These are phyloP conservation scores for Starmerella lactis-condensi DNA, from an alignment of 805 yeast species.

Conservation along the genomic window DNA sequence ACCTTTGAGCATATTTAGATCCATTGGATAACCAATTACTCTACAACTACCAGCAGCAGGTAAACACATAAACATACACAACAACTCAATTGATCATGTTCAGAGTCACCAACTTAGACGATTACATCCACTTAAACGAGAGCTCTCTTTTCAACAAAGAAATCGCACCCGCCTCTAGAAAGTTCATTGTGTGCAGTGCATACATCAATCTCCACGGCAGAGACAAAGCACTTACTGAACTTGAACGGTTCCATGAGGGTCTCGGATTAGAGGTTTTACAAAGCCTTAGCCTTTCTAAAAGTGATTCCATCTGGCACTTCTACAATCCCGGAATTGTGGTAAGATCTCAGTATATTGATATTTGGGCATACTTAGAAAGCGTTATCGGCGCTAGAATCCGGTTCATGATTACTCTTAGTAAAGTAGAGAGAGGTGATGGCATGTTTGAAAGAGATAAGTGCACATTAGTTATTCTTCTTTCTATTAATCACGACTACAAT, in stretches of 20 bases:
- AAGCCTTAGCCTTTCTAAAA: neutral
- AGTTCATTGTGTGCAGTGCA: conserved; percentile 2
- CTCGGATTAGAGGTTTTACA: neutral
- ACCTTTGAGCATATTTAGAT: too few species aligned
- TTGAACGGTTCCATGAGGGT: neutral
- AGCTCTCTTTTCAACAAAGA: too few species aligned
- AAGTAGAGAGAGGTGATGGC: neutral
- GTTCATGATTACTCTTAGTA: conserved; percentile 1
- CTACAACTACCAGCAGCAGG: too few species aligned
- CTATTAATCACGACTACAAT: neutral
- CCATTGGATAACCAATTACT: too few species aligned
- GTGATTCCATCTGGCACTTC: neutral
- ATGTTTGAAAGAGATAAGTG: neutral
- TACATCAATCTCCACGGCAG: conserved; percentile 1
- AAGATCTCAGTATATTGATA: conserved; percentile 1
- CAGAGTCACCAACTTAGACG: too few species aligned
- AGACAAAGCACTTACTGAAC: conserved; percentile 1
- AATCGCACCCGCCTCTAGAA: neutral
- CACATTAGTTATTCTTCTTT: neutral
- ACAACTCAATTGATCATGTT: too few species aligned
- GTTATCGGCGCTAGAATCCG: neutral
- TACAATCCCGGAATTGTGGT: conserved; percentile 1
- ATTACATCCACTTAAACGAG: too few species aligned
- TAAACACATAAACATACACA: too few species aligned
- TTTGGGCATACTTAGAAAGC: conserved; percentile 1